A percentile compares a stretch with the other conserved stretches of the same genome.
Conservation (phyloP, 176 grass and related monocot genomes). For the Tillandsia fasciculata region DNA sequence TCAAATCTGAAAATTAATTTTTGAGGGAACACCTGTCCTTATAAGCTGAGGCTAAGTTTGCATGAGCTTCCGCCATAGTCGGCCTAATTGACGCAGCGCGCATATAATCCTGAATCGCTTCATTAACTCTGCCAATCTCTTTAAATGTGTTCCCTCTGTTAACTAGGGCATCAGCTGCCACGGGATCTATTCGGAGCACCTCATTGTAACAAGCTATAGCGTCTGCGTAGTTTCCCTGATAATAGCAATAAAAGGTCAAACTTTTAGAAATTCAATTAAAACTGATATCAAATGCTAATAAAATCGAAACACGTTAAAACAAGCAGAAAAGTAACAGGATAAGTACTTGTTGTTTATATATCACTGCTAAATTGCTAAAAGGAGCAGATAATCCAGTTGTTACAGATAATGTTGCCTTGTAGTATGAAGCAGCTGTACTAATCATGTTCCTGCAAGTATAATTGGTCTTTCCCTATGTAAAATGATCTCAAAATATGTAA, state of each 20-base stretch:
- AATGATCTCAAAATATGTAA: neutral
- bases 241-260: too few relatives aligned
- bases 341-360: constrained; percentile 89
- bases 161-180: constrained; percentile 72
- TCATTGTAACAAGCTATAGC: constrained; percentile 79
- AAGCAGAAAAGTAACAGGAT: constrained; percentile 1
- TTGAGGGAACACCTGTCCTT: constrained; percentile 57
- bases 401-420: constrained; percentile 75
- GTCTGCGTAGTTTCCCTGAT: constrained; percentile 84
- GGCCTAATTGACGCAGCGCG: constrained; percentile 59
- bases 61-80: constrained; percentile 89
- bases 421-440: constrained; percentile 59
- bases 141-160: constrained; percentile 96
- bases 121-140: constrained; percentile 72
- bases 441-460: constrained; percentile 57
- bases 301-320: too few relatives aligned
- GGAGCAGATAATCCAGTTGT: constrained; percentile 80
- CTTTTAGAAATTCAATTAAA: too few relatives aligned
- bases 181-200: constrained; percentile 69
- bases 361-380: constrained; percentile 80
- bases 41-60: constrained; percentile 88
- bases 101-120: constrained; percentile 92
- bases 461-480: constrained; percentile 4
- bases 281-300: too few relatives aligned
- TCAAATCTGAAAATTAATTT: too few relatives aligned